phyloP scores from a whole-genome alignment of 2,329 filamentous ascomycete species.

The Clonostachys solani region DNA sequence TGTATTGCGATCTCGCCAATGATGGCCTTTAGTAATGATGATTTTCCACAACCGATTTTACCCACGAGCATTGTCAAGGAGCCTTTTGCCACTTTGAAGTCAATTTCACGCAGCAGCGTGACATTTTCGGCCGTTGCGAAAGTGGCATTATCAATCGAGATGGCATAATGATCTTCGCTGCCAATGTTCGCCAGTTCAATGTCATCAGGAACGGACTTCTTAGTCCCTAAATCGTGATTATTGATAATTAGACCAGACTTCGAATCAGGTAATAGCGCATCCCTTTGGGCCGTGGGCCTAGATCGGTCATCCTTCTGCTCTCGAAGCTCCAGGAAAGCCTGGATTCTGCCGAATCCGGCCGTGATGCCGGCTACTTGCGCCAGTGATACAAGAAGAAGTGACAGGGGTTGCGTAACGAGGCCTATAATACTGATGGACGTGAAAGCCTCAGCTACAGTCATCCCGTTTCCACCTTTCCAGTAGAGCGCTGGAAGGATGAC shows the following conservation, averaged over 20 bases:
- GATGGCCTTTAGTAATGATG: conserved; percentile 10
- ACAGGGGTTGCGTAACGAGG: conserved; percentile 22
- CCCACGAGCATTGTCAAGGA: conserved; percentile 3
- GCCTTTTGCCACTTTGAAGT: conserved; percentile 1
- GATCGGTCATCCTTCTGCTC: conserved; percentile 9
- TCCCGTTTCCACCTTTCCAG: conserved; percentile 17
- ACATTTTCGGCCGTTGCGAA: not conserved
- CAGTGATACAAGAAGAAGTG: conserved; percentile 22
- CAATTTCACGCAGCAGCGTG: not conserved
- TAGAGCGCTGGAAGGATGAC: conserved; percentile 27
- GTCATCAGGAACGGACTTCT: not conserved
- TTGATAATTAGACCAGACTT: not conserved
- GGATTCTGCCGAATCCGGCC: conserved; percentile 24
- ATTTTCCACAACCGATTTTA: conserved; percentile 11
- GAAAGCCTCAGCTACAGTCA: conserved; percentile 26
- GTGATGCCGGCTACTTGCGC: conserved; percentile 23
- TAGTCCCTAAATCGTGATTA: not conserved
- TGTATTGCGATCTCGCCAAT: conserved; percentile 9
- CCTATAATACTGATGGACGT: conserved; percentile 27
- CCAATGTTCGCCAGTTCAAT: too few species aligned
- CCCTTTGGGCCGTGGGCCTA: not conserved
- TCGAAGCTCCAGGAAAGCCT: conserved; percentile 20
- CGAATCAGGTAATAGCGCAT: too few species aligned
- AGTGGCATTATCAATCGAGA: not conserved
- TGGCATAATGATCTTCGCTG: not conserved